Evolutionary conservation across 2,329 filamentous ascomycete genomes (phyloP).

Genomic region (Zarea fungicola): DNA sequence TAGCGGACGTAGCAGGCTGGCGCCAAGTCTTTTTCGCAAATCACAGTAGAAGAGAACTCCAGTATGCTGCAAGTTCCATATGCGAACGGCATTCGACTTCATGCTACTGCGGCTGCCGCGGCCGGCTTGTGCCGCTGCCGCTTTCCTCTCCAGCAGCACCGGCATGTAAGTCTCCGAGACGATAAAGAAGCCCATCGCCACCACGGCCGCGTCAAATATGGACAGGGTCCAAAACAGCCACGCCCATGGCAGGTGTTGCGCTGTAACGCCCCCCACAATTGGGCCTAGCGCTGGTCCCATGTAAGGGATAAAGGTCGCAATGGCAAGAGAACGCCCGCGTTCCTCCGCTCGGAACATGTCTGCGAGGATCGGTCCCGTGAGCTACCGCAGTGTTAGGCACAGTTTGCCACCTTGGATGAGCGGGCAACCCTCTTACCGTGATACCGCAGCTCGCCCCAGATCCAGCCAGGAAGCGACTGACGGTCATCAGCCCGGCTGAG

Average conservation of each 20-base stretch:
- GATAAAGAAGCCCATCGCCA: constrained; percentile 48
- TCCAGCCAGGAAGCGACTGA: constrained; percentile 20
- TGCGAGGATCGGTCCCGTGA: constrained; percentile 29
- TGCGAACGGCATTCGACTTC: neutral
- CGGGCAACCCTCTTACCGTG: constrained; percentile 19
- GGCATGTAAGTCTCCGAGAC: constrained; percentile 56
- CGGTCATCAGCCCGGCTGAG: constrained; percentile 27
- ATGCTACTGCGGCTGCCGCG: no score
- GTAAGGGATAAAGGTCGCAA: constrained; percentile 23
- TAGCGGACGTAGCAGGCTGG: constrained; percentile 17
- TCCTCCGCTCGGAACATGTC: constrained; percentile 31
- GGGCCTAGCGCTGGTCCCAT: constrained; percentile 64
- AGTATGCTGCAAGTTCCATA: neutral
- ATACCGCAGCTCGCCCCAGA: constrained; percentile 26
- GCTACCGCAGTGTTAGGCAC: constrained; percentile 15
- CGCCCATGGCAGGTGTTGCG: constrained; percentile 57
- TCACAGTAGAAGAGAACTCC: neutral
- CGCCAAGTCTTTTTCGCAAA: neutral
- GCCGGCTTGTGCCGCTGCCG: neutral
- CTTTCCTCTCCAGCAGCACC: constrained; percentile 42
- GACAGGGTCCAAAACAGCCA: constrained; percentile 66
- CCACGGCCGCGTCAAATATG: constrained; percentile 51
- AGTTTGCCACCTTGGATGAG: neutral
- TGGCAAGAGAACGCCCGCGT: constrained; percentile 31
- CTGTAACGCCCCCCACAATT: constrained; percentile 60